Base-by-base conservation (phyloP, 768 basidiomycete species). In the Lentinula boryana region DNA sequence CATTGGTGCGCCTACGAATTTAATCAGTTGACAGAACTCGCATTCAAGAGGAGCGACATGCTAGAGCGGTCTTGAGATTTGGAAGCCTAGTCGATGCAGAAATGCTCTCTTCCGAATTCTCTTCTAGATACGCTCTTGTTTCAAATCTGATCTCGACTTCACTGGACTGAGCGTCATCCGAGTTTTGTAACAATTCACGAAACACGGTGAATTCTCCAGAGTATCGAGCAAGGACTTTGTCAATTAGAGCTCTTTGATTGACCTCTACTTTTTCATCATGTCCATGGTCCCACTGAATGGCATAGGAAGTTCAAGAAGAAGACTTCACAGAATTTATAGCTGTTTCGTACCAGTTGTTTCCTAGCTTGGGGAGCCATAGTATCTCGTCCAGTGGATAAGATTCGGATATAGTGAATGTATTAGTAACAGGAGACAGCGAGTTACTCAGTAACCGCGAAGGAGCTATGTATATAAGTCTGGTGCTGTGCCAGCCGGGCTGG, bases 191-290 rank as follows among this genome's bases (percentile, higher is more conserved):
- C 5, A 99, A 82, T 71, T 98, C 96, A 82, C 81, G 16, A 44
- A 62, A 62, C 4, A 63, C 84, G 5, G 95, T 96, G 66, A 95
- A 92, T 76, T 97, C 95, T 56, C 93, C 95, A 12, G 90, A 92
- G 74, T 99, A 99, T 27, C 96, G 81, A 9, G 96, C 94, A 21
- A 99, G 84, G 23, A 98, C 93, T 75, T 95, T 98, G 79, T 97
- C 95, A 57, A 98, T 96, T 60, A 97, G 78, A n/a, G 94, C 95
- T 18, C 95, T 84, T 70, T 96, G 95, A 72, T 96, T 96, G 8
- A 63, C 62, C 43, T 63, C 62, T 9, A 63, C 62, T 3, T 27
- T 43, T 49, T 63, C 62, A 49, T 63, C 62, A 21, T 60, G 21
- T n/a, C 62, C 62, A 12, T 4, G 3, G 18, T 23, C 52, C 62